Evolutionary conservation across 305 asterid species (phyloP).

Genomic region (Solanum chacoense): DNA sequence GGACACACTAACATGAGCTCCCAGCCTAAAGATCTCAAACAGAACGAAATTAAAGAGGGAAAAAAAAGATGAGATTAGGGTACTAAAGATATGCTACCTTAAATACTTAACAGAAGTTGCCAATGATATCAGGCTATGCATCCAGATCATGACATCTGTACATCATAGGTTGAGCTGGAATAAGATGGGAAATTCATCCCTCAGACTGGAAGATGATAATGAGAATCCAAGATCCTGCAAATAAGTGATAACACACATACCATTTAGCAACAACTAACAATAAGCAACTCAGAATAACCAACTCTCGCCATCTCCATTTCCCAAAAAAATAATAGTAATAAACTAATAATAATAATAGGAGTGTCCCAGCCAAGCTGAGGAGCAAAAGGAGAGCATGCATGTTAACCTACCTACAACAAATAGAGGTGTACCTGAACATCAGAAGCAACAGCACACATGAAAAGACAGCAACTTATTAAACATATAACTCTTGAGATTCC

Average conservation of each 20-base stretch:
- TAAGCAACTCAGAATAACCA: not conserved
- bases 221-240: not conserved
- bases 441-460: not conserved
- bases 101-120: not conserved
- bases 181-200: not conserved
- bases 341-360: not conserved
- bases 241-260: not conserved
- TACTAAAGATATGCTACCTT: not conserved
- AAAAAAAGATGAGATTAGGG: not conserved
- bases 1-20: not conserved
- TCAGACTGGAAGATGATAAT: not conserved
- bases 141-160: not conserved
- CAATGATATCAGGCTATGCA: not conserved
- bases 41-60: not conserved
- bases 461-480: slow-evolving; percentile 2
- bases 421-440: not conserved
- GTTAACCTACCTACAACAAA: not conserved
- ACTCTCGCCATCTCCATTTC: not conserved
- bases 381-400: not conserved
- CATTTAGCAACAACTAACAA: not conserved
- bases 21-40: not conserved
- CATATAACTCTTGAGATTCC: slow-evolving; percentile 71
- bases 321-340: not conserved
- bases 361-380: not conserved
- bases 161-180: not conserved